These are phyloP conservation scores for Sherardia arvensis DNA, from an alignment of 257 asterid genomes.

Conservation along the genomic window DNA sequence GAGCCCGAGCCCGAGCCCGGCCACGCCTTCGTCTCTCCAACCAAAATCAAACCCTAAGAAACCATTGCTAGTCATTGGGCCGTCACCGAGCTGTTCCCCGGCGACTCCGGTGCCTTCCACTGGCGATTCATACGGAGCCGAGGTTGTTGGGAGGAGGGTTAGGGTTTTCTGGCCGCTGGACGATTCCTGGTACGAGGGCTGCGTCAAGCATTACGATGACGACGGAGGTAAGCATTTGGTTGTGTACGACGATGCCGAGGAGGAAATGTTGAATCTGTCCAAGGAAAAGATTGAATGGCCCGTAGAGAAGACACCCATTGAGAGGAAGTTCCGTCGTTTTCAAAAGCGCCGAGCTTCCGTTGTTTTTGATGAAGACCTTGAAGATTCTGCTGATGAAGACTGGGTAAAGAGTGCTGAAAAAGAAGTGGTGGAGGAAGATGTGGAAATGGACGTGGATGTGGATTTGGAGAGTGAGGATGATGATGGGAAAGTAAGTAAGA, in stretches of 20 bases:
- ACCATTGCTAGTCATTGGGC: conserved; percentile 39
- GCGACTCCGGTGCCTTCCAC: conserved; percentile 17
- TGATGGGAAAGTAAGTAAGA: conserved; percentile 27
- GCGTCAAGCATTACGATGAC: conserved; percentile 55
- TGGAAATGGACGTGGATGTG: conserved; percentile 50
- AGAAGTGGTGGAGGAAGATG: conserved; percentile 33
- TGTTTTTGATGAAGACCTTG: conserved; percentile 36
- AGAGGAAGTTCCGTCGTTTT: conserved; percentile 53
- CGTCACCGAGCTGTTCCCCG: conserved; percentile 24
- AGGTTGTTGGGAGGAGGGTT: conserved; percentile 49
- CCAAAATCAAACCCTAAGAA: conserved; percentile 37
- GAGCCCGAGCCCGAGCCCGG: conserved; percentile 22
- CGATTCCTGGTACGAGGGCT: conserved; percentile 73
- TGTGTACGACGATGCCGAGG: conserved; percentile 76
- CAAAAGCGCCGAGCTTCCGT: conserved; percentile 24
- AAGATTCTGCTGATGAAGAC: conserved; percentile 75
- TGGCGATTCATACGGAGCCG: conserved; percentile 32
- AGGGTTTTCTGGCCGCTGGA: conserved; percentile 84
- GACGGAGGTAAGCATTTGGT: conserved; percentile 71
- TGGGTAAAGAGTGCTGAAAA: conserved; percentile 47
- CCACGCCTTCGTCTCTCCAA: conserved; percentile 39
- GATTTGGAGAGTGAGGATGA: conserved; percentile 52
- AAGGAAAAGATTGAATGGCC: conserved; percentile 60
- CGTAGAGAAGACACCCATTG: conserved; percentile 28
- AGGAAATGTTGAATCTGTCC: conserved; percentile 50